These are phyloP conservation scores for Cercophora samala DNA, from an alignment of 495 filamentous ascomycete species.

Conservation along the genomic window DNA sequence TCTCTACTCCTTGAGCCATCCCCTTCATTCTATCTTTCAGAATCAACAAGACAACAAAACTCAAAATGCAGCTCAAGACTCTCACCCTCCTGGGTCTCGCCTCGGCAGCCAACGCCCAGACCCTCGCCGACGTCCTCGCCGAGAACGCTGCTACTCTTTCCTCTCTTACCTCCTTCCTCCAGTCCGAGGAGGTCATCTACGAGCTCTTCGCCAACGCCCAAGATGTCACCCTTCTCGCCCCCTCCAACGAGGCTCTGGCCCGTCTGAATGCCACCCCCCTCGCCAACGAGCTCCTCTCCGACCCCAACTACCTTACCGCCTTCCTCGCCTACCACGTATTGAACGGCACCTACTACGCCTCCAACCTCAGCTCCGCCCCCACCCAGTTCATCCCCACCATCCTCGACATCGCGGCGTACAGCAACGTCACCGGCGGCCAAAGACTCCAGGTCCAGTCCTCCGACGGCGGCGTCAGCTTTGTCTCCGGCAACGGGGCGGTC, in stretches of 20 bases:
- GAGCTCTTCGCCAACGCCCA: conserved; percentile 38
- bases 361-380: conserved; percentile 35
- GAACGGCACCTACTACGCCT: conserved; percentile 48
- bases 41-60: not conserved
- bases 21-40: not conserved
- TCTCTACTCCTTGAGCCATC: not conserved
- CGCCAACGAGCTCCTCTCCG: conserved; percentile 25
- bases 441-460: conserved; percentile 31
- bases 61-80: conserved; percentile 39
- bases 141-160: conserved; percentile 40
- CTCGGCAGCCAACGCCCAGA: conserved; percentile 32
- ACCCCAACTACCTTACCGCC: conserved; percentile 43
- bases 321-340: conserved; percentile 65
- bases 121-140: conserved; percentile 37
- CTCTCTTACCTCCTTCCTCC: conserved; percentile 45
- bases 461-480: conserved; percentile 37
- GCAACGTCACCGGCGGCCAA: conserved; percentile 44
- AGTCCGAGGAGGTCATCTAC: conserved; percentile 39
- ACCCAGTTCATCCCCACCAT: conserved; percentile 47
- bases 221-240: conserved; percentile 64
- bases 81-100: conserved; percentile 29
- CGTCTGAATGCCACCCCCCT: conserved; percentile 35
- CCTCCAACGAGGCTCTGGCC: conserved; percentile 56
- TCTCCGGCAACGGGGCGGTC: conserved; percentile 38
- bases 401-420: conserved; percentile 49